Base-by-base conservation (phyloP, 257 asterid species). In the Penstemon davidsonii region DNA sequence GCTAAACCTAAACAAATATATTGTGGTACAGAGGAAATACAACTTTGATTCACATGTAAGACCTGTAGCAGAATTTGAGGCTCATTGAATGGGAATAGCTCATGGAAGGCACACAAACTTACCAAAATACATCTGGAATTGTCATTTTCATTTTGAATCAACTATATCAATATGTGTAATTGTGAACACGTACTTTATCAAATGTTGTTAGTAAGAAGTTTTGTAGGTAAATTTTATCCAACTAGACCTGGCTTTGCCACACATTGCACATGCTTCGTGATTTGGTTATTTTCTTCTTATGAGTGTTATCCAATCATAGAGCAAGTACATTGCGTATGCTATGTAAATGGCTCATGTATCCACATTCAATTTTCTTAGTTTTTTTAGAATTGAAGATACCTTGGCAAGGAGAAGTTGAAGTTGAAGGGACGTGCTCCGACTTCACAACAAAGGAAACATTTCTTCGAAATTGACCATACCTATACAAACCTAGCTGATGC, bases 401-500 rank as follows among this genome's bases (percentile, higher is more conserved):
- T 81, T 73, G 56, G 64, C 72, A 45, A 25, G 80, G 69, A 70
- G 86, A 72, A 71, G 75, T 64, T 56, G 90, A 80, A 60, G 81
- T 74, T 49, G 88, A 79, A 47, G 79, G 76, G 44, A 62, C 66
- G 2, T 68, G 80, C 69, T 82, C 91, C 8, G 91, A 83, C 77
- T 83, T 82, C 62, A 80, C 83, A 60, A 60, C 15, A 60, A 74
- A 76, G 69, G 79, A 7, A 19, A 37, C 55, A 42, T 45, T 63
- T 69, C 85, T 80, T 62, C 73, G 82, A 71, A 68, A 52, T 58
- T 57, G 88, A 55, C 72, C 73, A 37, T 76, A 74, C 66, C 75
- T 71, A 71, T 66, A 71, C 59, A 67, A 62, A 72, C 83, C 84
- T 81, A 80, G 75, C 88, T 85, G 90, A 80, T 79, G 73, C 69